Evolutionary conservation across 2,329 filamentous ascomycete genomes (phyloP).

Genomic region (Stemphylium lycopersici): DNA sequence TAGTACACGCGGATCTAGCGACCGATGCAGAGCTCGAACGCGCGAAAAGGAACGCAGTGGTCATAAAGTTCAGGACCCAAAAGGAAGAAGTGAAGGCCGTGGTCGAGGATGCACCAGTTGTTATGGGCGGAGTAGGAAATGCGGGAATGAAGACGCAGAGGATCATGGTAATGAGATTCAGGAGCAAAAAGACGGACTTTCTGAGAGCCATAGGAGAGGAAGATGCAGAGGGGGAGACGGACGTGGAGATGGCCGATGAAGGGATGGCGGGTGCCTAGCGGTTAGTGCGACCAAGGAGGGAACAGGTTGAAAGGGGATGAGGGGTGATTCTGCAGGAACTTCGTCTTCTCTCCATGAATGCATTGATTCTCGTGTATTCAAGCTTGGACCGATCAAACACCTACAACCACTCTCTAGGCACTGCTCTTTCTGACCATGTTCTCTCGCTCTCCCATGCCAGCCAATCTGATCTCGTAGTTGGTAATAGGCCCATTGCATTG

Average conservation of each 20-base stretch:
- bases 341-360: not conserved
- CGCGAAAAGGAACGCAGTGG: not conserved
- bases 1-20: conserved; percentile 16
- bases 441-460: conserved; percentile 89
- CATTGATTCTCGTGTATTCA: not conserved
- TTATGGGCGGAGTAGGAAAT: not conserved
- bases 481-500: conserved; percentile 92
- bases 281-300: not conserved
- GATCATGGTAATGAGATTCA: not conserved
- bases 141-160: not conserved
- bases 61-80: conserved; percentile 1
- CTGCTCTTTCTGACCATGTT: conserved; percentile 46
- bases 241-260: not conserved
- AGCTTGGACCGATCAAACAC: not conserved
- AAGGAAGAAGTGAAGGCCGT: conserved; percentile 2
- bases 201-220: not conserved
- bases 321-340: not conserved
- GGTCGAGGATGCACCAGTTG: not conserved
- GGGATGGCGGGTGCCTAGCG: too few species aligned
- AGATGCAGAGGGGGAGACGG: not conserved
- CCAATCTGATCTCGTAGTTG: conserved; percentile 98
- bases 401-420: conserved; percentile 46
- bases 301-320: not conserved
- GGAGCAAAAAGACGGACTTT: not conserved
- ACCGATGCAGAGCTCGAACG: not conserved